These are phyloP conservation scores for Combretum micranthum DNA, from an alignment of 345 rosid species.

Conservation along the genomic window DNA sequence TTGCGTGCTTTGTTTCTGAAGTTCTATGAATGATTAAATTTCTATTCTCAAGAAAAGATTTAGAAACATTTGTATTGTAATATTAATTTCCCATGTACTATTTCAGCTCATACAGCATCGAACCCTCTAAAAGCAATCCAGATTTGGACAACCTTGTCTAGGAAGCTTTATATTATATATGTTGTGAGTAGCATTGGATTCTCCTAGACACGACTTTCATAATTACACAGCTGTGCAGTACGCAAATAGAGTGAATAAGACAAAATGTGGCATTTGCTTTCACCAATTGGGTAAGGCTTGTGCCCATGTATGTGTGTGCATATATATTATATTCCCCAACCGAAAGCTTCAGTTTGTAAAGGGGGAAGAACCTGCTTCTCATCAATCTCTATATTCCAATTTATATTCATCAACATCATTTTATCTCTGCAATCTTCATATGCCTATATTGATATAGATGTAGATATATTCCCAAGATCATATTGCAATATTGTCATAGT, in stretches of 20 bases:
- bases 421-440: not conserved
- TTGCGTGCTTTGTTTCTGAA: too few species aligned
- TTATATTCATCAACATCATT: not conserved
- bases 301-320: slow-evolving; percentile 8
- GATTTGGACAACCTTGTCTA: slow-evolving; percentile 9
- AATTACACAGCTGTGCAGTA: slow-evolving; percentile 12
- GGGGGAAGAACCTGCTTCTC: slow-evolving; percentile 12
- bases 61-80: too few species aligned
- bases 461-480: slow-evolving; percentile 9
- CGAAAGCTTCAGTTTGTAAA: slow-evolving; percentile 6
- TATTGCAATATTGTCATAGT: not conserved
- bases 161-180: slow-evolving; percentile 14
- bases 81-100: too few species aligned
- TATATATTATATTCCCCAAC: slow-evolving; percentile 23
- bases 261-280: slow-evolving; percentile 29
- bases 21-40: too few species aligned
- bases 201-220: slow-evolving; percentile 12
- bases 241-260: slow-evolving; percentile 28
- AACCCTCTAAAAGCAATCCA: not conserved
- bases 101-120: not conserved
- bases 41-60: too few species aligned
- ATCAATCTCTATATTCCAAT: not conserved
- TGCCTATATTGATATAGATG: too few species aligned
- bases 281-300: slow-evolving; percentile 5
- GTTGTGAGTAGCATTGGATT: slow-evolving; percentile 31